Base-by-base conservation (phyloP, 495 filamentous ascomycete genomes). In the Neurospora terricola region DNA sequence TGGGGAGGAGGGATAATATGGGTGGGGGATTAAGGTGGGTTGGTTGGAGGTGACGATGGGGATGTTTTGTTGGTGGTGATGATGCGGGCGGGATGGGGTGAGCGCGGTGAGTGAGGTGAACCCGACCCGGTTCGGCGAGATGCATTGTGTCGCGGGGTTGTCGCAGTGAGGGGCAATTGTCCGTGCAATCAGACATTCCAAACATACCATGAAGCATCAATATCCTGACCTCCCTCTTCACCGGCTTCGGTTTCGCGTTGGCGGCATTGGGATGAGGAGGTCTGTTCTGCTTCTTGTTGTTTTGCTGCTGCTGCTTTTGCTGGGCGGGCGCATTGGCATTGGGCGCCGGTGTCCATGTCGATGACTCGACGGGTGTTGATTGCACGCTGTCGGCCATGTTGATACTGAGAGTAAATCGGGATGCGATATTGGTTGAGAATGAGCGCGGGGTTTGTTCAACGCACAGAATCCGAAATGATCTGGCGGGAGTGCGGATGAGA, bases 131-230 rank as follows among this genome's bases (percentile, higher is more conserved):
- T 45, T 45, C 18, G 42, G 42, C 10, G 42, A 45, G 42, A 45
- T 45, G 42, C 14, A 16, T 40, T 40, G 5, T 40, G 34, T 34
- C 42, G n/a, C 42, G 42, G 42, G 18, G 42, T 1, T 3, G 40
- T 2, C 40, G 40, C 2, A 1, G 0, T 43, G 40, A 43, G 40
- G 40, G 40, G 40, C 40, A 45, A 21, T 10, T 45, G 42, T 62
- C 54, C 23, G 54, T 62, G 54, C 54, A 62, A 8, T 8, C 11
- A 0, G n/a, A 5, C 12, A 40, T 14, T 40, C 11, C 27, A 38
- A 23, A 40, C 77, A 3, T 74, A 87, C 86, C 87, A 75, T 89
- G 87, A 38, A 89, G 82, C 87, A 89, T 89, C 16, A 89, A 77
- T 72, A 89, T 86, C 72, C 83, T 86, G 37, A 88, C 72, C 74